Conservation (phyloP, 83 land plant genomes). For the Larix sibirica region DNA sequence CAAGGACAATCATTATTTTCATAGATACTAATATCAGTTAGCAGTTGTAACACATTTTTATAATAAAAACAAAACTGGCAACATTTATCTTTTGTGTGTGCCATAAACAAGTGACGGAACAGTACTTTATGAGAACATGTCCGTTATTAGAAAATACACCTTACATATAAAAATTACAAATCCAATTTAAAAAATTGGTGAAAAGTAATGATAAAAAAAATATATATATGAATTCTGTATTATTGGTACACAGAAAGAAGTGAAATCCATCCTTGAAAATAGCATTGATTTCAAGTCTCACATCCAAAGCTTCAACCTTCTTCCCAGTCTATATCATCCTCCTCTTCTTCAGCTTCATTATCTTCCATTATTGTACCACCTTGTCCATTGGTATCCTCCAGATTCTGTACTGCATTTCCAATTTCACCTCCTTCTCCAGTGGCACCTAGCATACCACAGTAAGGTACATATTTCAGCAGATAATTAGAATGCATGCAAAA, state of each 20-base stretch:
- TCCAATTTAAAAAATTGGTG: background rate
- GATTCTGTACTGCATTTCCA: slow-evolving; percentile 1
- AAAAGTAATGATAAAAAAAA: background rate
- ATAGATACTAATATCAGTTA: background rate
- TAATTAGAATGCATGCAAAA: too few relatives aligned
- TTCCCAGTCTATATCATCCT: slow-evolving; percentile 12
- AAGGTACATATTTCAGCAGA: too few relatives aligned
- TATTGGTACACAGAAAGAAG: background rate
- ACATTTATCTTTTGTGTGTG: background rate
- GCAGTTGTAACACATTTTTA: background rate
- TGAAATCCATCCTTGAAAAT: background rate
- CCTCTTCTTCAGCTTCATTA: slow-evolving; percentile 3
- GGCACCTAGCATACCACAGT: background rate
- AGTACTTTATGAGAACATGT: background rate
- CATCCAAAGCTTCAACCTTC: slow-evolving; percentile 3
- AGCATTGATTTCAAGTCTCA: background rate
- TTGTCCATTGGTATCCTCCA: background rate
- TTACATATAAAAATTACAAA: background rate
- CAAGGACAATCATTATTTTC: background rate
- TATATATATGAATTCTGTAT: background rate
- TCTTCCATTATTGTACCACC: background rate
- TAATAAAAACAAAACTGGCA: background rate
- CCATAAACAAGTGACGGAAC: background rate
- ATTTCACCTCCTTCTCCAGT: slow-evolving; percentile 3
- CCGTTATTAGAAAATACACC: background rate